Percentiles rank a stretch among this genome's conserved stretches.
These are phyloP conservation scores for Eutrema japonicum DNA, from an alignment of 345 rosid genomes.

Conservation along the genomic window DNA sequence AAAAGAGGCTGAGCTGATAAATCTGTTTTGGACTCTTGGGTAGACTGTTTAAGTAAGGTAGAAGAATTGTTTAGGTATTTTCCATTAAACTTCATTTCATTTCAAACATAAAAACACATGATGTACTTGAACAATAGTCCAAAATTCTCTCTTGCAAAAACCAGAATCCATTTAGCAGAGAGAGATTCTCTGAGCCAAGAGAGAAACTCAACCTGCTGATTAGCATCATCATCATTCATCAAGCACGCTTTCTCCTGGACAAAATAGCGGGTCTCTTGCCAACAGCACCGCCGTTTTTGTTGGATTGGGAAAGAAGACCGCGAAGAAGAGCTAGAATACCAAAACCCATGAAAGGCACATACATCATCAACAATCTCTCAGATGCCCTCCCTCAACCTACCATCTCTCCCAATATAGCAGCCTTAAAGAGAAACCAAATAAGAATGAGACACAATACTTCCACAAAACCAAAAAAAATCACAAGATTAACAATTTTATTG, in stretches of 20 bases:
- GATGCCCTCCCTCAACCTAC: slow-evolving; percentile 63
- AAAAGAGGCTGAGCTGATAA: not conserved
- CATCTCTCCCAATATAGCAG: slow-evolving; percentile 64
- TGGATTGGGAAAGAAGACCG: slow-evolving; percentile 50
- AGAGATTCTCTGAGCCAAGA: not conserved
- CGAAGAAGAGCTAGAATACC: slow-evolving; percentile 63
- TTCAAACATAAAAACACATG: slow-evolving; percentile 15
- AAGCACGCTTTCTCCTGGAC: slow-evolving; percentile 67
- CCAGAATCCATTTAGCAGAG: not conserved
- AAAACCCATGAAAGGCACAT: slow-evolving; percentile 63
- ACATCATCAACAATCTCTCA: slow-evolving; percentile 57
- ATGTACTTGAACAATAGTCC: not conserved
- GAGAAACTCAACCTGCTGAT: not conserved
- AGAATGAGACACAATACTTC: not conserved
- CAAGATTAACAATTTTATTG: not conserved
- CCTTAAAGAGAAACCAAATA: slow-evolving; percentile 42
- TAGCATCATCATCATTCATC: slow-evolving; percentile 8
- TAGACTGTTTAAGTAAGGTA: not conserved
- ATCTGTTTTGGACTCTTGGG: slow-evolving; percentile 5
- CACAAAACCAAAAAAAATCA: not conserved
- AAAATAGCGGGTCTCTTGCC: slow-evolving; percentile 47
- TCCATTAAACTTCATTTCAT: slow-evolving; percentile 12
- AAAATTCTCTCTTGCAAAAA: not conserved
- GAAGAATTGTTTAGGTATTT: not conserved
- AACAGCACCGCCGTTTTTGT: slow-evolving; percentile 23